Conservation (phyloP, 768 basidiomycete genomes). For the Russula emetica region DNA sequence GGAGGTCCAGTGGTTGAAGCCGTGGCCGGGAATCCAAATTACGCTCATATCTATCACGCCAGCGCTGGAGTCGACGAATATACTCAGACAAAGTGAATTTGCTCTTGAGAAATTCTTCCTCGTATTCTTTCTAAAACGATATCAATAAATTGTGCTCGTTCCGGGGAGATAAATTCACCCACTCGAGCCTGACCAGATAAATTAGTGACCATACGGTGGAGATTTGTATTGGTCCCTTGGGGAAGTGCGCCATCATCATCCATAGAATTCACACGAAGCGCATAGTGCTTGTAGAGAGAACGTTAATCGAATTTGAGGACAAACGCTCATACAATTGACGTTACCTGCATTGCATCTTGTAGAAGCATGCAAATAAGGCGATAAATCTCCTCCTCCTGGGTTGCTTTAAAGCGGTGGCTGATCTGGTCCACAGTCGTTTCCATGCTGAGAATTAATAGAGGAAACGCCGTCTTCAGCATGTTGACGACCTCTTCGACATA, state of each 20-base stretch:
- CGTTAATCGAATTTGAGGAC: background rate
- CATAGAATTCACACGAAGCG: constrained; percentile 55
- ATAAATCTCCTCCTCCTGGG: constrained; percentile 91
- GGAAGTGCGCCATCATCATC: constrained; percentile 67
- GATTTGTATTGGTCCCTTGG: constrained; percentile 49
- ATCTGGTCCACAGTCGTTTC: constrained; percentile 98
- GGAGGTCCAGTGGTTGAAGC: constrained; percentile 75
- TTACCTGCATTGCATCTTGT: constrained; percentile 80
- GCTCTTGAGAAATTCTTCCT: constrained; percentile 81
- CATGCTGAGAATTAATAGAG: constrained; percentile 88
- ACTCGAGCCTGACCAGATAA: constrained; percentile 58
- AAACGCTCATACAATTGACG: background rate
- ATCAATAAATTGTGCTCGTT: constrained; percentile 6
- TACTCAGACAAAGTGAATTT: constrained; percentile 83
- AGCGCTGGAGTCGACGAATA: constrained; percentile 81
- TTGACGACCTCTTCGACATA: constrained; percentile 91
- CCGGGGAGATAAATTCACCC: constrained; percentile 28
- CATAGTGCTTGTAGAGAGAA: constrained; percentile 50
- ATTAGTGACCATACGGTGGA: constrained; percentile 58
- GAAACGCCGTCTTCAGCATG: constrained; percentile 92
- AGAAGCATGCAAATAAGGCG: constrained; percentile 83
- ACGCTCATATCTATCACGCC: constrained; percentile 88
- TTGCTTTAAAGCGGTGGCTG: constrained; percentile 79
- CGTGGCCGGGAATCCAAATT: constrained; percentile 78
- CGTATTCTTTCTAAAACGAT: constrained; percentile 68